These are phyloP conservation scores for Filosporella fistucella DNA, from an alignment of 495 filamentous ascomycete species.

Conservation along the genomic window DNA sequence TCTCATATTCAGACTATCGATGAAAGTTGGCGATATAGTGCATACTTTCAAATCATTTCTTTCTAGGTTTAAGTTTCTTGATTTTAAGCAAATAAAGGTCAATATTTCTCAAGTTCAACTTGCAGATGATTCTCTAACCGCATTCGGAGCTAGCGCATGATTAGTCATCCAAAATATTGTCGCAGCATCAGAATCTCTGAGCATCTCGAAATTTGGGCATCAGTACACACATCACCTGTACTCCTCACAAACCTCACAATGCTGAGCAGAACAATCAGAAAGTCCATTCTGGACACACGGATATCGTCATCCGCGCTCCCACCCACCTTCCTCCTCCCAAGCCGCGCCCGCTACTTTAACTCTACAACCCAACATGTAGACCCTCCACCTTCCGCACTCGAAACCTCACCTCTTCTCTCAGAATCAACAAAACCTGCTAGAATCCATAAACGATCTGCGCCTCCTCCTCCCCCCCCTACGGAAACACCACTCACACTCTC, in stretches of 20 bases:
- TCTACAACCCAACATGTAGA: constrained; percentile 25
- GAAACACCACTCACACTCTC: constrained; percentile 35
- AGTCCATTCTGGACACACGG: constrained; percentile 19
- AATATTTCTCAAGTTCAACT: no score
- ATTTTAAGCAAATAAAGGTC: no score
- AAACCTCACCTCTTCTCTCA: not conserved
- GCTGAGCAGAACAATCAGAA: constrained; percentile 20
- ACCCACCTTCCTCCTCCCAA: constrained; percentile 33
- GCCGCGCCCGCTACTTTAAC: constrained; percentile 23
- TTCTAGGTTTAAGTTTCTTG: no score
- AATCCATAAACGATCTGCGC: constrained; percentile 1
- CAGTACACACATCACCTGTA: no score
- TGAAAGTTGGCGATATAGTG: no score
- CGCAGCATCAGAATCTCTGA: no score
- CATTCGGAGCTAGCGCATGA: not conserved
- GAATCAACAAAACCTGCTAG: not conserved
- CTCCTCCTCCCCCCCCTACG: constrained; percentile 10
- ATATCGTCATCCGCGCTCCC: constrained; percentile 30
- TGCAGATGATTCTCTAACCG: no score
- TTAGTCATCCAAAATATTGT: constrained; percentile 14
- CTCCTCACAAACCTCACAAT: constrained; percentile 14
- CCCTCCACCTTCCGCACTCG: constrained; percentile 11
- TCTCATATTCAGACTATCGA: no score
- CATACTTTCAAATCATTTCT: no score
- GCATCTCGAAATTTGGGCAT: no score